phyloP scores from a whole-genome alignment of 140 eudicot genomes.

The Cichorium intybus region DNA sequence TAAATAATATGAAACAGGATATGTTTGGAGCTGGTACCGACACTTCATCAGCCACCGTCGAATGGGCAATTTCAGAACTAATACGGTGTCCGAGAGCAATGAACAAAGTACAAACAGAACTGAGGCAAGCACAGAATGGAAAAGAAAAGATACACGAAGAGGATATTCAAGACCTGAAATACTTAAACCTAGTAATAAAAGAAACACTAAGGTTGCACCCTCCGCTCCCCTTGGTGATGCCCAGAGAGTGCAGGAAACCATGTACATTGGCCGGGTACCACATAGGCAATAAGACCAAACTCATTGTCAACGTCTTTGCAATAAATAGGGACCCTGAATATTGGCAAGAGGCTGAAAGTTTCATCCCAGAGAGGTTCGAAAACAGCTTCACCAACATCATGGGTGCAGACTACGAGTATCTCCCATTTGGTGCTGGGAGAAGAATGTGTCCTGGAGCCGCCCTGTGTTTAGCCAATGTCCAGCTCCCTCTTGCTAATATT shows the following conservation, averaged over 20 bases:
- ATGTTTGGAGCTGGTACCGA: no score
- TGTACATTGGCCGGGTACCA: slow-evolving; percentile 13
- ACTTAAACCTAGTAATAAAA: slow-evolving; percentile 22
- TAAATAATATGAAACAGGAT: slow-evolving; percentile 15
- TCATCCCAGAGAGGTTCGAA: slow-evolving; percentile 27
- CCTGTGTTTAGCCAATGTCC: slow-evolving; percentile 27
- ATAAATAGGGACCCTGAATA: slow-evolving; percentile 22
- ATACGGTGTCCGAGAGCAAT: slow-evolving; percentile 22
- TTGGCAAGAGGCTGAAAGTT: slow-evolving; percentile 25
- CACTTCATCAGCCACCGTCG: slow-evolving; percentile 5
- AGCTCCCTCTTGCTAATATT: slow-evolving; percentile 14
- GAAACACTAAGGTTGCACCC: slow-evolving; percentile 35
- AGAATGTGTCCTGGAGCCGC: slow-evolving; percentile 28
- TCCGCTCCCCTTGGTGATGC: slow-evolving; percentile 15
- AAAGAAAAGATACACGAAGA: slow-evolving; percentile 20
- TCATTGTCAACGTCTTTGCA: slow-evolving; percentile 20
- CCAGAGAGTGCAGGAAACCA: slow-evolving; percentile 18
- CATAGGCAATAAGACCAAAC: slow-evolving; percentile 15
- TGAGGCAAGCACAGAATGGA: slow-evolving; percentile 10
- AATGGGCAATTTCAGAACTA: slow-evolving; percentile 31
- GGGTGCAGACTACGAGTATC: slow-evolving; percentile 23
- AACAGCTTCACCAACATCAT: neutral
- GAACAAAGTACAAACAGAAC: slow-evolving; percentile 22
- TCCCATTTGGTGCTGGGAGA: slow-evolving; percentile 29
- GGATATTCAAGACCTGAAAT: slow-evolving; percentile 11